phyloP scores from a whole-genome alignment of 306 rosid genomes.

The Quercus alba region DNA sequence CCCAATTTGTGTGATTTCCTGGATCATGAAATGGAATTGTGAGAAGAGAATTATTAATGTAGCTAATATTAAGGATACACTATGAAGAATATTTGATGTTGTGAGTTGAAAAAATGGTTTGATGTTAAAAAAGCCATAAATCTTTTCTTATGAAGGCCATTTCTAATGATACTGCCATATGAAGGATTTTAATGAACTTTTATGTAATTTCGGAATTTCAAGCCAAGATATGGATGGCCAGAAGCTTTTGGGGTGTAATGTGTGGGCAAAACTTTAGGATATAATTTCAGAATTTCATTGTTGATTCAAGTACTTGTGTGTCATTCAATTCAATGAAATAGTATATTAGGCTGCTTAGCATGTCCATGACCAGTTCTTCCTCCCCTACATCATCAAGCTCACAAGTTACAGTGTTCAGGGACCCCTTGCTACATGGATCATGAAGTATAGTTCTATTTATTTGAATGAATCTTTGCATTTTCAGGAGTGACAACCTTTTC shows the following conservation, averaged over 20 bases:
- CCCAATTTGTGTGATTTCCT: neutral
- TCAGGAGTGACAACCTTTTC: no score
- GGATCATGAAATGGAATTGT: neutral
- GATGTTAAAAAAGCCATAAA: neutral
- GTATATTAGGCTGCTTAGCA: no score
- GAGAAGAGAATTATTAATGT: neutral
- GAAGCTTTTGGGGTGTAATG: neutral
- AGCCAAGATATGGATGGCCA: neutral
- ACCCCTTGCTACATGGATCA: no score
- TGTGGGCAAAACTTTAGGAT: no score
- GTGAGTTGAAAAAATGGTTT: neutral
- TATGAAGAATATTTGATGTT: neutral
- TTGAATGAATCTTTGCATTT: no score
- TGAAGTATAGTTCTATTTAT: no score
- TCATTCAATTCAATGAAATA: no score
- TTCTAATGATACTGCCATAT: neutral
- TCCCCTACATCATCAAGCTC: no score
- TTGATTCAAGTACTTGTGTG: no score
- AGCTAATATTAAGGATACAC: neutral
- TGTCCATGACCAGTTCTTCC: no score
- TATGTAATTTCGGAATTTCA: neutral
- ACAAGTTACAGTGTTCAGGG: no score
- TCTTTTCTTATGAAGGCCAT: neutral
- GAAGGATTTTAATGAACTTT: neutral
- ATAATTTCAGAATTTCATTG: no score